Conservation (phyloP, 2,329 filamentous ascomycete genomes). For the Alternaria gansuensis region DNA sequence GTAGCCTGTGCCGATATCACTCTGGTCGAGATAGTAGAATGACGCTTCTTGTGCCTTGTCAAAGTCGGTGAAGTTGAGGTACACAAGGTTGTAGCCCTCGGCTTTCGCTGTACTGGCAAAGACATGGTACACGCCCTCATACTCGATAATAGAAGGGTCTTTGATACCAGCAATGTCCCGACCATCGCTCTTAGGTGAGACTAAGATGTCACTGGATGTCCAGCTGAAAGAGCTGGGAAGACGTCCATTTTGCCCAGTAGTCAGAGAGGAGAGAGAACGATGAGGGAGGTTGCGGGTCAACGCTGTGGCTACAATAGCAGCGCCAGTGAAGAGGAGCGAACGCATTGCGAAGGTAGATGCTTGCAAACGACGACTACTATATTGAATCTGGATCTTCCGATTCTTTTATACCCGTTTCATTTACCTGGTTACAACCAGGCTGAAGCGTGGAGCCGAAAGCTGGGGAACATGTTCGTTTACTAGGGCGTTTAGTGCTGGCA, state of each 20-base stretch:
- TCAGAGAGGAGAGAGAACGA: slow-evolving; percentile 2
- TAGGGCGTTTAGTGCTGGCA: background rate
- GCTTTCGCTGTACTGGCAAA: slow-evolving; percentile 53
- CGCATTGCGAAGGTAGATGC: slow-evolving; percentile 11
- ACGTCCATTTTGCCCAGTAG: slow-evolving; percentile 11
- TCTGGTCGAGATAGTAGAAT: slow-evolving; percentile 54
- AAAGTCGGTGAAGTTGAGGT: slow-evolving; percentile 55
- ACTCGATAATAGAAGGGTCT: slow-evolving; percentile 48
- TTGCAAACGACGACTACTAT: background rate
- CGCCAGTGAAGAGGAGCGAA: slow-evolving; percentile 12
- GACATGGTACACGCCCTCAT: slow-evolving; percentile 56
- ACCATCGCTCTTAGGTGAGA: slow-evolving; percentile 43
- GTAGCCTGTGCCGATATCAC: slow-evolving; percentile 53
- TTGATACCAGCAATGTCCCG: slow-evolving; percentile 45
- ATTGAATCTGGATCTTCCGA: background rate
- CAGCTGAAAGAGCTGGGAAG: slow-evolving; percentile 45
- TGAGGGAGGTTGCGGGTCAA: slow-evolving; percentile 18
- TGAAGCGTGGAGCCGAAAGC: slow-evolving; percentile 5
- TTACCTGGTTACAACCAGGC: background rate
- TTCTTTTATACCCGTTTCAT: slow-evolving; percentile 3
- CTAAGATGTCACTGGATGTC: slow-evolving; percentile 40
- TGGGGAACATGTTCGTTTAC: slow-evolving; percentile 3
- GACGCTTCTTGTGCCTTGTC: slow-evolving; percentile 41
- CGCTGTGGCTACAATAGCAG: slow-evolving; percentile 22
- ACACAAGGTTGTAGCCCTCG: slow-evolving; percentile 53